These are phyloP conservation scores for Cornus controversa DNA, from an alignment of 148 eudicot genomes.

Conservation along the genomic window DNA sequence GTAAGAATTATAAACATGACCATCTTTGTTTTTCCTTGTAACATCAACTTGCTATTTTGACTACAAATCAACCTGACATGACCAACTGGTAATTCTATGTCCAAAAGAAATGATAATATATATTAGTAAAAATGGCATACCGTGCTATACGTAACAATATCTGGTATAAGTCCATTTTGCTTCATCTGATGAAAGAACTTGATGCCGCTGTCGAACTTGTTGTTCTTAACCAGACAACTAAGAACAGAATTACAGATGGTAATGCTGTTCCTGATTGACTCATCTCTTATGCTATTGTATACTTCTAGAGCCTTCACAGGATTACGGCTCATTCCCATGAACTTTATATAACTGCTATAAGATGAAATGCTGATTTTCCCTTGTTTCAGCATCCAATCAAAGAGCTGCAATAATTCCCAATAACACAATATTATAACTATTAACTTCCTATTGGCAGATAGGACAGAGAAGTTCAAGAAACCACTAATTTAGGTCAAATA, in stretches of 20 bases:
- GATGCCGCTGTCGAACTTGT: constrained; percentile 50
- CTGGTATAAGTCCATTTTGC: constrained; percentile 75
- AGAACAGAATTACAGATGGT: constrained; percentile 84
- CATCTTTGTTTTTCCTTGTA: background rate
- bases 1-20: background rate
- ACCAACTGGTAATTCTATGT: background rate
- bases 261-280: constrained; percentile 45
- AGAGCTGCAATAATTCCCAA: constrained; percentile 50
- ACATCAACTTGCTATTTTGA: constrained; percentile 4
- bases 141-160: constrained; percentile 80
- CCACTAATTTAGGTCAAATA: background rate
- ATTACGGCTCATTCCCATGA: constrained; percentile 52
- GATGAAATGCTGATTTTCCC: constrained; percentile 64
- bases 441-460: background rate
- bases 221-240: constrained; percentile 59
- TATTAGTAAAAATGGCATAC: constrained; percentile 33
- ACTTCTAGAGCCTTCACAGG: constrained; percentile 53
- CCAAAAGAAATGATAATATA: background rate
- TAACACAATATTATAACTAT: background rate
- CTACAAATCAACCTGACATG: constrained; percentile 9
- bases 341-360: constrained; percentile 85
- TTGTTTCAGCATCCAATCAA: constrained; percentile 82
- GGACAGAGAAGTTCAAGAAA: background rate
- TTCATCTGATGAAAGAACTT: constrained; percentile 78
- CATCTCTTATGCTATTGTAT: constrained; percentile 62